A percentile compares a stretch with the other conserved stretches of the same genome.
Conservation (phyloP, 305 asterid species). For the Fraxinus xanthoxyloides region DNA sequence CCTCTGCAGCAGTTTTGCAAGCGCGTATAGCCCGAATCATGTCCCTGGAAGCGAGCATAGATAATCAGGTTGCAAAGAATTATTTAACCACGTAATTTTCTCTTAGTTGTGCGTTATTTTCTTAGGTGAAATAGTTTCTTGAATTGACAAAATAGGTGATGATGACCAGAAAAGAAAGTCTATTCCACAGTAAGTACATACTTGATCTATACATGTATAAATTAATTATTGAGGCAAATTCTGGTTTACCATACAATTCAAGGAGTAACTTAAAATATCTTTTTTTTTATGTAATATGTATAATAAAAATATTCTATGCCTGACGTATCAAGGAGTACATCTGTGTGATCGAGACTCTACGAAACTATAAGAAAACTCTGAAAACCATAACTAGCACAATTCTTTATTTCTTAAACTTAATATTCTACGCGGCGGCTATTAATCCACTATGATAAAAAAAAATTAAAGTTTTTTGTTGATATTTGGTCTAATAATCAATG, state of each 20-base stretch:
- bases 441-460: neutral
- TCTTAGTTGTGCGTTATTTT: slow-evolving; percentile 1
- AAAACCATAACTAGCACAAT: neutral
- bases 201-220: neutral
- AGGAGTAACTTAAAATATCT: neutral
- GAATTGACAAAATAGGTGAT: neutral
- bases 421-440: neutral
- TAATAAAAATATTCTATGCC: neutral
- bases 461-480: neutral
- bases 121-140: neutral
- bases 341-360: neutral
- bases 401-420: neutral
- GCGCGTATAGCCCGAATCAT: slow-evolving; percentile 94
- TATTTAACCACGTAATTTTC: neutral
- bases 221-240: neutral
- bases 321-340: neutral
- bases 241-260: neutral
- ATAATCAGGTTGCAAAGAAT: slow-evolving; percentile 14
- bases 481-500: neutral
- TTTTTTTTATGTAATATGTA: neutral
- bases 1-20: slow-evolving; percentile 97
- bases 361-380: neutral
- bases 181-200: neutral
- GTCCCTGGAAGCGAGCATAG: slow-evolving; percentile 59
- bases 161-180: neutral